Conservation (phyloP, 2,329 filamentous ascomycete species). For the Stagonosporopsis vannaccii region DNA sequence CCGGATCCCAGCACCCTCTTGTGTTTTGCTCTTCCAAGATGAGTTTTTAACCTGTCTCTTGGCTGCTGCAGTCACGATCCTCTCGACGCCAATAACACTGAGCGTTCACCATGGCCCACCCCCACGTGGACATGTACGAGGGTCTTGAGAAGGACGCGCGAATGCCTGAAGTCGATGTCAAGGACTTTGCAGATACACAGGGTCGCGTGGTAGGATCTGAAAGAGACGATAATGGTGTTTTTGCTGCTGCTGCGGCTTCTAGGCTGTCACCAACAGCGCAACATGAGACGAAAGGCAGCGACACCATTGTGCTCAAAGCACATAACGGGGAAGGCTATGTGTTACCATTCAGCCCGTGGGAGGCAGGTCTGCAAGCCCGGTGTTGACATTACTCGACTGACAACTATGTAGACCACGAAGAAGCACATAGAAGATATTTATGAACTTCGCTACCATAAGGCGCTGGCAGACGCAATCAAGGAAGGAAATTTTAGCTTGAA, state of each 20-base stretch:
- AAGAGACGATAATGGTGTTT: background rate
- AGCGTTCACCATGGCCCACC: background rate
- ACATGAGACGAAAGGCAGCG: too few species aligned
- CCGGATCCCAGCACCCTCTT: background rate
- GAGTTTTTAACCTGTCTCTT: background rate
- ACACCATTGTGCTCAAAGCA: slow-evolving; percentile 1
- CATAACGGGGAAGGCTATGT: slow-evolving; percentile 12
- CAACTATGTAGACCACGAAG: background rate
- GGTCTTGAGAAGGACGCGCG: background rate
- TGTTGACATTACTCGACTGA: background rate
- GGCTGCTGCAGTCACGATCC: background rate
- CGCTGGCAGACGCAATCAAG: slow-evolving; percentile 13
- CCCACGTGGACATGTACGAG: background rate
- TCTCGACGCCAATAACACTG: too few species aligned
- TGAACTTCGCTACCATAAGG: background rate
- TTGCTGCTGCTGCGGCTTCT: background rate
- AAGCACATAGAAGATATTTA: slow-evolving; percentile 7
- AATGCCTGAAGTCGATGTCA: background rate
- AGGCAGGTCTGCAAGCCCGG: background rate
- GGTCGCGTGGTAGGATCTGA: background rate
- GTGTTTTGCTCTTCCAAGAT: background rate
- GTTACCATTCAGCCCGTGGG: slow-evolving; percentile 8
- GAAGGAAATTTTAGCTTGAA: slow-evolving; percentile 24
- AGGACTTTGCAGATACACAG: background rate
- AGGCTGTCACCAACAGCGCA: background rate